Base-by-base conservation (phyloP, 768 basidiomycete genomes). In the Boletus bicolor region DNA sequence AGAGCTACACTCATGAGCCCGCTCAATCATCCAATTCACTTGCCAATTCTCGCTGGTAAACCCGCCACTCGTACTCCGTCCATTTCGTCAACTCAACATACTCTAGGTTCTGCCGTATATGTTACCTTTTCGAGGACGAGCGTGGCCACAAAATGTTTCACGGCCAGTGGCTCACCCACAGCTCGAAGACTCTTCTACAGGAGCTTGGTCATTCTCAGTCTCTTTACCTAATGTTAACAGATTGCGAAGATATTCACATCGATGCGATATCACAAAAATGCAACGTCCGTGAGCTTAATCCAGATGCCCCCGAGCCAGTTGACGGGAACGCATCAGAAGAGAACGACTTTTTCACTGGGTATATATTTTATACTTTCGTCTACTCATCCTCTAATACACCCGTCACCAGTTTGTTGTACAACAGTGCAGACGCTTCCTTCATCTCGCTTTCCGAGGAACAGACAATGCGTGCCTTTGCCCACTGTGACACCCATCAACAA, bases 71-170 rank as follows among this genome's bases (percentile, higher is more conserved):
- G n/a, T 45, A 54, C 30, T 30, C 8, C 24, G 26, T 19, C 15
- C 19, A 24, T 44, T 12, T 51, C 46, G 3, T 21, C 21, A 26
- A 38, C 30, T 54, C 15, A 51, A 7, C 43, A 15, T 30, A 24
- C 2, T n/a, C 24, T 26, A 91, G 89, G 89, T 91, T 91, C 62
- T 81, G 82, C 47, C 77, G 75, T n/a, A 85, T 90, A 41, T 76
- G 75, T 4, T 87, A 84, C 59, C 80, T 91, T 54, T 86, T 79
- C 56, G 79, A 85, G 50, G 67, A 73, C 6, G 35, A 47, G 24
- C 52, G 64, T 8, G 69, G 60, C 10, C 60, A 60, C 51, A 84
- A 83, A 63, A 78, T 75, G 71, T 84, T 87, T 52, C 89, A 91
- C 67, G 86, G 79, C 1, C 85, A 86, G 53, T 91, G 89, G 89